Percentiles rank a stretch among this genome's conserved stretches.
Evolutionary conservation across 441 rosid species (phyloP).

Genomic region (Croton laevigatus): DNA sequence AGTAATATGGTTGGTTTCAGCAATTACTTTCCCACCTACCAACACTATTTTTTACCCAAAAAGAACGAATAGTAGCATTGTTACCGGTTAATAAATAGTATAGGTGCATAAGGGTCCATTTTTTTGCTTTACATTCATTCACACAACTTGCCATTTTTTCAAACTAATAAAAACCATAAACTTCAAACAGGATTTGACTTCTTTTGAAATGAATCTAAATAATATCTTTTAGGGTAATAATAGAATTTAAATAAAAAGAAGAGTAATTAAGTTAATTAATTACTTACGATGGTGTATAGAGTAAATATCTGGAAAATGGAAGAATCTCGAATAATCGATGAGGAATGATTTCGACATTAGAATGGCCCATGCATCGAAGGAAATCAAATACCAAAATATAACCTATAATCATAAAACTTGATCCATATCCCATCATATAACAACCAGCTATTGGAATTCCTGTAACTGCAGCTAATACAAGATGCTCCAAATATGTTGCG

Average conservation of each 20-base stretch:
- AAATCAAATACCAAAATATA: slow-evolving; percentile 65
- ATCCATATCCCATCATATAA: slow-evolving; percentile 59
- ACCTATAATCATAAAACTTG: slow-evolving; percentile 47
- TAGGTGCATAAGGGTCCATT: background rate
- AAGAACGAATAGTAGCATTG: background rate
- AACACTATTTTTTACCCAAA: background rate
- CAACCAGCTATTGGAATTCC: slow-evolving; percentile 73
- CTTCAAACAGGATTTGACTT: too few relatives aligned
- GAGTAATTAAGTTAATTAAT: background rate
- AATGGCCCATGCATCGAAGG: slow-evolving; percentile 80
- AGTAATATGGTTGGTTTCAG: background rate
- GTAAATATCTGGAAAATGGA: slow-evolving; percentile 63
- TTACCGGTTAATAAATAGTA: background rate
- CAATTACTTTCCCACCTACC: slow-evolving; percentile 11
- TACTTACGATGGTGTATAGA: slow-evolving; percentile 86
- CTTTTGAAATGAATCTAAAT: too few relatives aligned
- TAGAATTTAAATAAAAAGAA: too few relatives aligned
- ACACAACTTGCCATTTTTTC: too few relatives aligned
- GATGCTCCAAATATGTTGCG: slow-evolving; percentile 69
- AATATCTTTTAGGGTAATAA: too few relatives aligned
- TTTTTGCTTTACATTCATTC: background rate
- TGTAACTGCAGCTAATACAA: slow-evolving; percentile 39
- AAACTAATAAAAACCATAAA: too few relatives aligned
- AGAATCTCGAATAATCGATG: slow-evolving; percentile 46
- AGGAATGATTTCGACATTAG: slow-evolving; percentile 74